Percentiles rank a stretch among this genome's conserved stretches.
These are phyloP conservation scores for Ustilago curta DNA, from an alignment of 1,284 basidiomycete genomes.

Conservation along the genomic window DNA sequence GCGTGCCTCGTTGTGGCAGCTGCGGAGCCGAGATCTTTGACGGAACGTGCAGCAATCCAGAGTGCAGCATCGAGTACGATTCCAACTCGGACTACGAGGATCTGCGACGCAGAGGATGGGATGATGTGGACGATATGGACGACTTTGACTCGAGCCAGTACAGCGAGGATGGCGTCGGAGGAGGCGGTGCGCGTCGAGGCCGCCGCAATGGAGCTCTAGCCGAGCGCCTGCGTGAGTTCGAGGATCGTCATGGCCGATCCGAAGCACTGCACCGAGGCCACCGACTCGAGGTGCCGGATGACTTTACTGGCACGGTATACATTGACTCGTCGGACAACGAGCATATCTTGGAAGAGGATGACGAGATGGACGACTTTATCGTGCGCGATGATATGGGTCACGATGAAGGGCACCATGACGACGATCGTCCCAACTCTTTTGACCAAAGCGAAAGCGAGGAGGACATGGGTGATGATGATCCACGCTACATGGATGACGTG, in stretches of 20 bases:
- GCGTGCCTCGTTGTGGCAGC: constrained; percentile 58
- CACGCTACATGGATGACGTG: constrained; percentile 5
- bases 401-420: constrained; percentile 1
- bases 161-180: constrained; percentile 10
- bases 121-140: constrained; percentile 29
- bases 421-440: not conserved
- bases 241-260: constrained; percentile 20
- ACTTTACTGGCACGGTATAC: constrained; percentile 1
- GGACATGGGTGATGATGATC: not conserved
- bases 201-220: constrained; percentile 11
- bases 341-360: constrained; percentile 22
- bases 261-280: constrained; percentile 16
- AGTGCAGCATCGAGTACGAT: constrained; percentile 54
- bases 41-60: constrained; percentile 54
- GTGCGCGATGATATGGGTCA: constrained; percentile 18
- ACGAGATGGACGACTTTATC: constrained; percentile 46
- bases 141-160: constrained; percentile 18
- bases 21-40: constrained; percentile 64
- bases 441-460: constrained; percentile 4
- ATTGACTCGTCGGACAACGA: constrained; percentile 16
- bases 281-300: constrained; percentile 16
- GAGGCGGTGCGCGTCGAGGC: not conserved
- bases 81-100: constrained; percentile 30
- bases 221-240: constrained; percentile 20
- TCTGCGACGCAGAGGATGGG: constrained; percentile 17